Evolutionary conservation across 495 filamentous ascomycete genomes (phyloP), one percentile per base, ranked within the genome.

Genomic region (Talaromyces adpressus): DNA sequence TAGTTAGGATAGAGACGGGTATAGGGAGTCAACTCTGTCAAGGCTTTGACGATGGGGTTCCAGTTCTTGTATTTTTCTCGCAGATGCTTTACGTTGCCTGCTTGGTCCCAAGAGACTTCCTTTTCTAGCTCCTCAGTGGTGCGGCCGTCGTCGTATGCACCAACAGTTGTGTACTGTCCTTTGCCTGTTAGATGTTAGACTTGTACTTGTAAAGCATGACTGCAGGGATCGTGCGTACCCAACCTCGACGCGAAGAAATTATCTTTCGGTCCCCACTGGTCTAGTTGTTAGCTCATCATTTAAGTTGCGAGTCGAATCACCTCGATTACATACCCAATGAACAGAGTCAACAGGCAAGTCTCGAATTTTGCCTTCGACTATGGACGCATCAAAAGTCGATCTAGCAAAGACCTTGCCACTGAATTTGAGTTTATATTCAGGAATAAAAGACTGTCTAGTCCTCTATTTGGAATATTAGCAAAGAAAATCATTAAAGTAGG

Each of bases 211-310:
- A 23, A 18, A 20, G 5, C 1, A 60, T 60, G 0, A 6, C 0
- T 14, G 47, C 14, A 11, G 16, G n/a, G 6, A 7, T 60, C 12
- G 57, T 62, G 64, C 61, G 64, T 73, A 67, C 77, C 79, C 14
- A 82, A 73, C 52, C 71, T 70, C 34, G 77, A 80, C 9, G 75
- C 70, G 64, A 83, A 82, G n/a, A 81, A 78, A 16, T 73, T 78
- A 27, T 77, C 73, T 22, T 75, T 71, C 12, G 74, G 79, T 16
- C 78, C 78, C 79, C 79, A 82, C 73, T 64, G 7, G 7, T 6
- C 1, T 3, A 14, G 32, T 29, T 41, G 58, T 60, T 12, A 58
- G 22, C n/a, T 22, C 36, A 25, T 4, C 20, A 11, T 39, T 67
- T 4, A 16, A 41, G 36, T 49, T 8, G 2, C 3, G n/a, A n/a